A percentile compares a stretch with the other conserved stretches of the same genome.
phyloP scores from a whole-genome alignment of 768 basidiomycete species.

The Mycena rebaudengoi region DNA sequence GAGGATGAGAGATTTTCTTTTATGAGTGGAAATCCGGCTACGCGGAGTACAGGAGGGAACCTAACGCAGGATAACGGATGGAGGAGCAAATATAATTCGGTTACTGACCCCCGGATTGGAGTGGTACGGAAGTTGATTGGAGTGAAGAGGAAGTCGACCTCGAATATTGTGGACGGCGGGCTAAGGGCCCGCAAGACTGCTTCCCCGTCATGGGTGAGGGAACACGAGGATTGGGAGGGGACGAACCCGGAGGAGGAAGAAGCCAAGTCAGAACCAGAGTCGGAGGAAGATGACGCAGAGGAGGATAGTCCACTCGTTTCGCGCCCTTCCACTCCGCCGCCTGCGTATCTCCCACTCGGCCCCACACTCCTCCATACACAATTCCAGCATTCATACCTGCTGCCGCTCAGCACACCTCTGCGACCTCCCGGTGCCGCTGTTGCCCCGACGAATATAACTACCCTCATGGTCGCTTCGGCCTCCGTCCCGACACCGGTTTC shows the following conservation, averaged over 20 bases:
- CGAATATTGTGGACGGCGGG: slow-evolving; percentile 39
- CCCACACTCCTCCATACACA: slow-evolving; percentile 72
- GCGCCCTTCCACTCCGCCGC: slow-evolving; percentile 74
- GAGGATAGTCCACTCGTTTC: slow-evolving; percentile 48
- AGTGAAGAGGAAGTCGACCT: slow-evolving; percentile 70
- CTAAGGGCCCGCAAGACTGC: slow-evolving; percentile 42
- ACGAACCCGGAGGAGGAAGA: slow-evolving; percentile 47
- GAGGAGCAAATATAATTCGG: slow-evolving; percentile 62
- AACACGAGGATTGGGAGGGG: slow-evolving; percentile 58
- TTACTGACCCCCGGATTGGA: slow-evolving; percentile 77
- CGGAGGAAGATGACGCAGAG: slow-evolving; percentile 42
- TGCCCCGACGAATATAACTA: slow-evolving; percentile 52
- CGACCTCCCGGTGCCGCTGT: slow-evolving; percentile 65
- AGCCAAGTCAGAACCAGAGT: slow-evolving; percentile 24
- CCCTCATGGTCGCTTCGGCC: slow-evolving; percentile 41
- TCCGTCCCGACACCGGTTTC: slow-evolving; percentile 86
- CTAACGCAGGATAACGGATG: slow-evolving; percentile 50
- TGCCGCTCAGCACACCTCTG: slow-evolving; percentile 69
- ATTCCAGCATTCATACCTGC: slow-evolving; percentile 69
- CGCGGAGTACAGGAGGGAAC: no score
- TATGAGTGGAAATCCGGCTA: slow-evolving; percentile 27
- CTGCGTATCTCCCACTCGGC: slow-evolving; percentile 75
- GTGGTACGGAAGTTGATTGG: slow-evolving; percentile 74
- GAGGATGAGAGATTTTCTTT: slow-evolving; percentile 40
- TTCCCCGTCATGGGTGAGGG: slow-evolving; percentile 54